Evolutionary conservation across 352 stramenopile species (phyloP), one percentile per base, ranked within the genome.

Genomic region (Globisporangium iwayamae): DNA sequence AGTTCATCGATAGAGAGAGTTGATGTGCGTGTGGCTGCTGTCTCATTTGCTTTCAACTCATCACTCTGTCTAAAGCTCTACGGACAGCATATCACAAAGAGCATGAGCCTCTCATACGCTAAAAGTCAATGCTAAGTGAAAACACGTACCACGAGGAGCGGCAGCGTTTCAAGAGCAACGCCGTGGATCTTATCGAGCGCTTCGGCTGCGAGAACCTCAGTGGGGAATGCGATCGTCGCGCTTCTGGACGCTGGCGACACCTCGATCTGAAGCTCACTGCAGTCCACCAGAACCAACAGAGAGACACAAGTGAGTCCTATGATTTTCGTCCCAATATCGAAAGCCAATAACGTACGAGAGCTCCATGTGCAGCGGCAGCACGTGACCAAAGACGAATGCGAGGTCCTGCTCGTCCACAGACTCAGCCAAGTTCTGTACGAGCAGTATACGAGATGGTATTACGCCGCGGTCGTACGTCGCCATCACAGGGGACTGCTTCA

Each of bases 321-420:
- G 3, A 14, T 22, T 7, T 20, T 18, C 16, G 7, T 28, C 10
- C 48, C 22, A 55, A 55, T 20, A 7, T 16, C 14, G 8, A 13
- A 20, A 57, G 8, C 16, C 22, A 32, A 16, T 11, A 53, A 68
- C 72, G 58, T 67, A 88, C 83, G 66, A 63, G 9, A 88, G 53
- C n/a, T 69, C 32, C 13, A 70, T 28, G 25, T 75, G 59, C 2
- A 64, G 39, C 2, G 81, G 80, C 28, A 93, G 53, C 0, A 85
- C 75, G 55, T 81, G 76, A 39, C 78, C 73, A 63, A 91, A 85
- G 28, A 93, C 64, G 41, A 72, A 87, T 20, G 68, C 63, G 46
- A 93, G 59, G 59, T 88, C 79, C 32, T 81, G 79, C 25, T 78
- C 63, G 41, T 91, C 83, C 11, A 85, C 69, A 0, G 60, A 60